Evolutionary conservation across 2,329 filamentous ascomycete species (phyloP).

Genomic region (Talaromyces sp.): DNA sequence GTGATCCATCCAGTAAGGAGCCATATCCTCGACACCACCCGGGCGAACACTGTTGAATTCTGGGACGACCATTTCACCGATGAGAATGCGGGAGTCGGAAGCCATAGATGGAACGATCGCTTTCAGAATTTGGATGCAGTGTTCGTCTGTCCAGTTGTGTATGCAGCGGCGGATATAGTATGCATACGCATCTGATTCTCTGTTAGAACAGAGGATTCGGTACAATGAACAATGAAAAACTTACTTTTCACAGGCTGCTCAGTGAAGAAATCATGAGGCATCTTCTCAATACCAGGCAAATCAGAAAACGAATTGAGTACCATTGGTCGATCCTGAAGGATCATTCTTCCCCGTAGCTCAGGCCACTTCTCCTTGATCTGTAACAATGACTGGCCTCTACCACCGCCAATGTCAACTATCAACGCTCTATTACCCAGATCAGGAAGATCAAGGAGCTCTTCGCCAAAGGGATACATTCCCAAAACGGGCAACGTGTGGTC

Average conservation of each 20-base stretch:
- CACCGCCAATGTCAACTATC: conserved; percentile 44
- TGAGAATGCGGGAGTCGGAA: conserved; percentile 37
- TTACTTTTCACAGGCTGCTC: conserved; percentile 20
- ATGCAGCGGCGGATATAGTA: conserved; percentile 28
- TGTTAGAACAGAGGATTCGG: background rate
- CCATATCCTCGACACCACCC: conserved; percentile 25
- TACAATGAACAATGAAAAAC: background rate
- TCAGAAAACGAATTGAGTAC: conserved; percentile 27
- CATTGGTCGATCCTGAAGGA: conserved; percentile 42
- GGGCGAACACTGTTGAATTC: conserved; percentile 19
- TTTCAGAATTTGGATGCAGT: conserved; percentile 22
- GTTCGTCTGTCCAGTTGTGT: conserved; percentile 27
- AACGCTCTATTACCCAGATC: conserved; percentile 24
- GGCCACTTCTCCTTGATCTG: conserved; percentile 32
- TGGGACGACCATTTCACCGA: conserved; percentile 45
- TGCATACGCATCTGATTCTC: conserved; percentile 10
- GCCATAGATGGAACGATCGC: conserved; percentile 33
- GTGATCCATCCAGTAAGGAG: conserved; percentile 29
- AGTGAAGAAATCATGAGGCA: conserved; percentile 17
- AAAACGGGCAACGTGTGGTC: conserved; percentile 22
- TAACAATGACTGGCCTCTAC: conserved; percentile 39
- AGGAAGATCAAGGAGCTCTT: conserved; percentile 16
- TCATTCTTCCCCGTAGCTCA: conserved; percentile 31
- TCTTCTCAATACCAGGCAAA: conserved; percentile 33
- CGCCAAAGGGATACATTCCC: conserved; percentile 22